A percentile compares a stretch with the other conserved stretches of the same genome.
These are phyloP conservation scores for Capniomyces stellatus DNA, from an alignment of 371 early-diverging fungal genomes.

Conservation along the genomic window DNA sequence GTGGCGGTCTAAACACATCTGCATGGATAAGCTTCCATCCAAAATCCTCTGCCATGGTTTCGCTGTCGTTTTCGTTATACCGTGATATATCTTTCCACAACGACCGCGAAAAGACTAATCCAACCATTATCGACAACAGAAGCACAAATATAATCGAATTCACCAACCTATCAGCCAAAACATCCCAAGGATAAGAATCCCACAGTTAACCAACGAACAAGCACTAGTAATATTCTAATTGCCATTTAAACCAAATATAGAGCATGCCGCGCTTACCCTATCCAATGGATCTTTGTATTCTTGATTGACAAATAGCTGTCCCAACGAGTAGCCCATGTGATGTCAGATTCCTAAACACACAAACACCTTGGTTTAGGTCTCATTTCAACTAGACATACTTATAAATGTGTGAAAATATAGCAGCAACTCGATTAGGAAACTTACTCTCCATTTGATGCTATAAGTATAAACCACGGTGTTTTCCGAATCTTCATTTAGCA, in stretches of 20 bases:
- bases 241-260: too few relatives aligned
- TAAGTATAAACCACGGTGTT: constrained; percentile 62
- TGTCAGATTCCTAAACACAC: constrained; percentile 33
- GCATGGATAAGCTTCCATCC: constrained; percentile 84
- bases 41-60: constrained; percentile 77
- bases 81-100: constrained; percentile 71
- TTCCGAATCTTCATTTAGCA: constrained; percentile 29
- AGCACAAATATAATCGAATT: constrained; percentile 81
- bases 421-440: too few relatives aligned
- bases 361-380: too few relatives aligned
- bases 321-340: constrained; percentile 89
- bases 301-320: constrained; percentile 67
- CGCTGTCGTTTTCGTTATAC: constrained; percentile 65
- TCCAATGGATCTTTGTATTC: constrained; percentile 76
- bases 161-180: constrained; percentile 42
- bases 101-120: constrained; percentile 62
- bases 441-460: constrained; percentile 49
- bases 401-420: neutral
- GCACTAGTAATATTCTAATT: too few relatives aligned
- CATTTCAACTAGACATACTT: too few relatives aligned
- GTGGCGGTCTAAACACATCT: constrained; percentile 81
- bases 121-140: constrained; percentile 77
- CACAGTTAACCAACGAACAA: too few relatives aligned
- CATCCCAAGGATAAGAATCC: too few relatives aligned
- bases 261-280: too few relatives aligned